Percentiles rank a stretch among this genome's conserved stretches.
Evolutionary conservation across 1,284 basidiomycete species (phyloP).

Genomic region (Ceratobasidium sp.): DNA sequence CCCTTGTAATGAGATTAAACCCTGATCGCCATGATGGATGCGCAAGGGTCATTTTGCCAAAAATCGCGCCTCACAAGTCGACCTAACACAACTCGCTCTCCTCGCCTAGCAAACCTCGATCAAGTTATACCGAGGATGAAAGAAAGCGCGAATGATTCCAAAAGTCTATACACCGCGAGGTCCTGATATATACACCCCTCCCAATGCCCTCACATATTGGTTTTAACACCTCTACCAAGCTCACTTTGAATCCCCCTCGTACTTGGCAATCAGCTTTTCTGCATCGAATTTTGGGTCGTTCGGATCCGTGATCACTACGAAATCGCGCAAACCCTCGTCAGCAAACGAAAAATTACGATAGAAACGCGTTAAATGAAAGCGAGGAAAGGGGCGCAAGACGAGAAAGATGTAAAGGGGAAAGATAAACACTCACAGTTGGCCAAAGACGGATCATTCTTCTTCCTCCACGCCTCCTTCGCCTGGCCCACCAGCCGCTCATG

Average conservation of each 20-base stretch:
- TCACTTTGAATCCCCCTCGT: conserved; percentile 73
- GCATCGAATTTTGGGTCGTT: conserved; percentile 97
- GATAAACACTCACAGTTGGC: conserved; percentile 37
- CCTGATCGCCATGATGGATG: conserved; percentile 14
- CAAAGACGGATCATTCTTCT: conserved; percentile 60
- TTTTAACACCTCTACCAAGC: conserved; percentile 1
- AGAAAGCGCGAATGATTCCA: conserved; percentile 19
- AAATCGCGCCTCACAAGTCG: neutral
- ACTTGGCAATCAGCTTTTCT: conserved; percentile 87
- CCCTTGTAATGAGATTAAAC: neutral
- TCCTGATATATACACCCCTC: neutral
- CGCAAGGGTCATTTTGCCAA: neutral
- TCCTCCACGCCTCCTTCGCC: conserved; percentile 92
- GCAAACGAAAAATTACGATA: too few relatives aligned
- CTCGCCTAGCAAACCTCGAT: too few relatives aligned
- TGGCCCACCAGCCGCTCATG: conserved; percentile 84
- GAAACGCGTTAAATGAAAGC: too few relatives aligned
- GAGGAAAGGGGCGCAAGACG: too few relatives aligned
- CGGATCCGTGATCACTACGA: conserved; percentile 90
- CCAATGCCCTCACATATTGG: neutral
- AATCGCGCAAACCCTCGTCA: too few relatives aligned
- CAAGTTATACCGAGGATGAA: too few relatives aligned
- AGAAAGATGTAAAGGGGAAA: too few relatives aligned
- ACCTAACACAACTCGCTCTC: too few relatives aligned
- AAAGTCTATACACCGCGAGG: conserved; percentile 24